A percentile compares a stretch with the other conserved stretches of the same genome.
Evolutionary conservation across 371 early-diverging fungal genomes (phyloP).

Genomic region (Haplosporangium sp.): DNA sequence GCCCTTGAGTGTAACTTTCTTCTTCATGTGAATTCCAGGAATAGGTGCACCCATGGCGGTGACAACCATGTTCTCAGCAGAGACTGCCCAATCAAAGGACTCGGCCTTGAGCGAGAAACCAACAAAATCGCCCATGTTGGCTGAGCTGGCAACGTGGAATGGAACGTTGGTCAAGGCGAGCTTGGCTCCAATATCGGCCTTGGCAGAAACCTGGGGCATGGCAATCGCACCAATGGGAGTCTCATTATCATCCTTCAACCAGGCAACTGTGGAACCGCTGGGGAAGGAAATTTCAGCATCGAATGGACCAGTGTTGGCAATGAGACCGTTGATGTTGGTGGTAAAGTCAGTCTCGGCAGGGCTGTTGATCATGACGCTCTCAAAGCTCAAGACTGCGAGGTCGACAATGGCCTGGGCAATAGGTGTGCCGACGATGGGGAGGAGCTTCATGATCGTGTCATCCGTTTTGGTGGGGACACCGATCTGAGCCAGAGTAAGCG

Average conservation of each 20-base stretch:
- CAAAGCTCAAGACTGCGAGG: slow-evolving; percentile 56
- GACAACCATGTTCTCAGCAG: slow-evolving; percentile 58
- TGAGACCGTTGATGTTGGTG: slow-evolving; percentile 61
- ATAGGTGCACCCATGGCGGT: slow-evolving; percentile 67
- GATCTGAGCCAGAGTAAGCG: slow-evolving; percentile 56
- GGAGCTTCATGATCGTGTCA: slow-evolving; percentile 55
- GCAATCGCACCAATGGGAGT: slow-evolving; percentile 58
- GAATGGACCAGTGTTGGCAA: slow-evolving; percentile 67
- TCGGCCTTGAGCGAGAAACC: slow-evolving; percentile 63
- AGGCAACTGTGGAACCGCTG: slow-evolving; percentile 58
- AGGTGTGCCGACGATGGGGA: slow-evolving; percentile 64
- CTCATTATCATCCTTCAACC: slow-evolving; percentile 56
- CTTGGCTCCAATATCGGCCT: slow-evolving; percentile 61
- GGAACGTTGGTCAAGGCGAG: slow-evolving; percentile 59
- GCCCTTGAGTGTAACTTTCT: slow-evolving; percentile 59
- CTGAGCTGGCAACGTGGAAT: slow-evolving; percentile 58
- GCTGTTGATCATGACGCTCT: slow-evolving; percentile 55
- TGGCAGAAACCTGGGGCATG: slow-evolving; percentile 56
- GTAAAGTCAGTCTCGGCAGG: slow-evolving; percentile 60
- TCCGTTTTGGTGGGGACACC: slow-evolving; percentile 57
- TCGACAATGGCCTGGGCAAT: slow-evolving; percentile 65
- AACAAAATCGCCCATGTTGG: slow-evolving; percentile 62
- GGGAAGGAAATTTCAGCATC: slow-evolving; percentile 67
- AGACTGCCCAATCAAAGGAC: slow-evolving; percentile 64
- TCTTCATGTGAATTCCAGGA: slow-evolving; percentile 63